A percentile compares a stretch with the other conserved stretches of the same genome.
These are phyloP conservation scores for Neurospora tetraspora DNA, from an alignment of 495 filamentous ascomycete species.

Conservation along the genomic window DNA sequence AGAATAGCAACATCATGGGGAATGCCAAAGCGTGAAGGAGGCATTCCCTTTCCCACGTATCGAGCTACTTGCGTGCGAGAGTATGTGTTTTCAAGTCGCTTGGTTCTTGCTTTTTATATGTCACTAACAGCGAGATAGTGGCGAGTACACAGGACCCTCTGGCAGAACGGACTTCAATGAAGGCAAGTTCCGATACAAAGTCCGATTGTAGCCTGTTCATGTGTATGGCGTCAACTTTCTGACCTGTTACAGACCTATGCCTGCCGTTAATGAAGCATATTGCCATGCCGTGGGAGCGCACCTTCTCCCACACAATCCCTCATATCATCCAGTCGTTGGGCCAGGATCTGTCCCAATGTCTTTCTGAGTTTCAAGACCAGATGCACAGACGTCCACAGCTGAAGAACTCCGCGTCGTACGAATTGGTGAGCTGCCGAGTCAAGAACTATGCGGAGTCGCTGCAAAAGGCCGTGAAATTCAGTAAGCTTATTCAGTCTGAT, in stretches of 20 bases:
- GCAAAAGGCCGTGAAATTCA: slow-evolving; percentile 20
- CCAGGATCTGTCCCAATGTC: not conserved
- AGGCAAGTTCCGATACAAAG: slow-evolving; percentile 20
- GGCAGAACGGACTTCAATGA: slow-evolving; percentile 36
- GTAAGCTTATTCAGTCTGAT: slow-evolving; percentile 22
- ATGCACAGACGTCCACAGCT: slow-evolving; percentile 15
- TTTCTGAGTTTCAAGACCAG: slow-evolving; percentile 23
- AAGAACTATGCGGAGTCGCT: slow-evolving; percentile 29
- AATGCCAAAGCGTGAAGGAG: slow-evolving; percentile 31
- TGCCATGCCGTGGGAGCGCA: slow-evolving; percentile 41
- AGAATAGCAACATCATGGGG: slow-evolving; percentile 33
- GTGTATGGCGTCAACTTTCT: slow-evolving; percentile 1
- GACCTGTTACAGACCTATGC: slow-evolving; percentile 15
- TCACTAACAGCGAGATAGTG: slow-evolving; percentile 7
- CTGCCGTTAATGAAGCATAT: slow-evolving; percentile 42
- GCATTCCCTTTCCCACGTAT: slow-evolving; percentile 44
- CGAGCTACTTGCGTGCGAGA: slow-evolving; percentile 44
- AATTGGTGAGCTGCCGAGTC: slow-evolving; percentile 20
- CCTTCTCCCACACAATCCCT: slow-evolving; percentile 17
- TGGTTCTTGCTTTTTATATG: slow-evolving; percentile 8
- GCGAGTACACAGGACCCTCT: slow-evolving; percentile 18
- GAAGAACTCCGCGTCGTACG: slow-evolving; percentile 1
- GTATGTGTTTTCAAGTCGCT: slow-evolving; percentile 19
- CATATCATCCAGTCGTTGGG: slow-evolving; percentile 11
- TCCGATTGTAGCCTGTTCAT: not conserved